Evolutionary conservation across 129 eudicot genomes (phyloP).

Genomic region (Scalesia atractyloides): DNA sequence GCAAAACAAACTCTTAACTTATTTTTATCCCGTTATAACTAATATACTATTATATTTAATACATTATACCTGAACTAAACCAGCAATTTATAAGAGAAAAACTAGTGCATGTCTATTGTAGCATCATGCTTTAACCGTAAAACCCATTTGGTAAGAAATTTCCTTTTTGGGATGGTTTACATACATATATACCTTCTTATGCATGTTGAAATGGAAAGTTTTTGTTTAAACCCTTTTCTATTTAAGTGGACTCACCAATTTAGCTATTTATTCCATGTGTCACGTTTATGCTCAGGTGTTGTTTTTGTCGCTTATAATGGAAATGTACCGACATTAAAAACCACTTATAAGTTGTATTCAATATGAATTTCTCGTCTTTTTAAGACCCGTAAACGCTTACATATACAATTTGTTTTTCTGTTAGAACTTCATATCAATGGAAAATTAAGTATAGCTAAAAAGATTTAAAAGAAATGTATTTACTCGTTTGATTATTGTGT

Average conservation of each 20-base stretch:
- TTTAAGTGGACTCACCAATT: not conserved
- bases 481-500: too few relatives aligned
- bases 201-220: not conserved
- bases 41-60: not conserved
- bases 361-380: slow-evolving; percentile 1
- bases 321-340: slow-evolving; percentile 9
- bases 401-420: not conserved
- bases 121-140: slow-evolving; percentile 4
- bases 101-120: not conserved
- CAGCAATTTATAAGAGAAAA: not conserved
- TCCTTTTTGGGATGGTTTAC: not conserved
- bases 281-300: not conserved
- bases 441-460: not conserved
- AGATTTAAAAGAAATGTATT: not conserved
- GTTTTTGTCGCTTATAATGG: not conserved
- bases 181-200: not conserved
- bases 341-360: not conserved
- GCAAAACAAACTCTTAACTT: too few relatives aligned
- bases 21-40: too few relatives aligned
- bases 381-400: slow-evolving; percentile 1
- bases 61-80: not conserved
- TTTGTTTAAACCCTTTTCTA: not conserved
- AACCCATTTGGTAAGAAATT: slow-evolving; percentile 14
- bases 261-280: not conserved
- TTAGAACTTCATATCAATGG: not conserved